Percentiles rank a stretch among this genome's conserved stretches.
Evolutionary conservation across 305 asterid species (phyloP).

Genomic region (Stenogyne calaminthoides): DNA sequence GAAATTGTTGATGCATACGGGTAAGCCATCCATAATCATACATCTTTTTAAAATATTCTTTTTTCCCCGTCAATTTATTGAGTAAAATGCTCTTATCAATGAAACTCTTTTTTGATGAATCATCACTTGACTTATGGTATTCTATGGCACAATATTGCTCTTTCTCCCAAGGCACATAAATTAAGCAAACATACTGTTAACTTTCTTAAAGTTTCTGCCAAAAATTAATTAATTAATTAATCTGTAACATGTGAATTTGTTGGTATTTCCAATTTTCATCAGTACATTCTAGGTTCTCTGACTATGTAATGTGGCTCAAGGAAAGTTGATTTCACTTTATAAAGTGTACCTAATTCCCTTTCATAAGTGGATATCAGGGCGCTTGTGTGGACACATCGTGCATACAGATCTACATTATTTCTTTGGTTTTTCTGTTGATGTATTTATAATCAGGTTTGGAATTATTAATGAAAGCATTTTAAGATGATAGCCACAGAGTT

Average conservation of each 20-base stretch:
- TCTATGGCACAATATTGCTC: conserved; percentile 16
- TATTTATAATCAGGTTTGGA: neutral
- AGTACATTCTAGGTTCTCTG: conserved; percentile 4
- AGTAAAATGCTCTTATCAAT: conserved; percentile 6
- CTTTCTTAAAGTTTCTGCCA: conserved; percentile 22
- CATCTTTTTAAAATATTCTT: conserved; percentile 5
- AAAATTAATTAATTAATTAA: neutral
- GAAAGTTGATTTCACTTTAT: conserved; percentile 2
- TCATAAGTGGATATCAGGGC: neutral
- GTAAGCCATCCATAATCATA: conserved; percentile 46
- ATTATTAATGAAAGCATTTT: neutral
- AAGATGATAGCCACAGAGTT: neutral
- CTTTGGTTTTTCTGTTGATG: neutral
- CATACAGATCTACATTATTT: neutral
- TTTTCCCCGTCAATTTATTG: neutral
- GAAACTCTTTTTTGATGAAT: neutral
- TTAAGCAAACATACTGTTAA: neutral
- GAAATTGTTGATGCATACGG: conserved; percentile 98
- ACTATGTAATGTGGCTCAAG: neutral
- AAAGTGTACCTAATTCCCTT: conserved; percentile 18
- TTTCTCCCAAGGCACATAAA: conserved; percentile 22
- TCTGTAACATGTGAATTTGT: conserved; percentile 5
- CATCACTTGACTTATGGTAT: conserved; percentile 10
- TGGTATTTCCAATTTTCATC: neutral
- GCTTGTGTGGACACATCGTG: neutral